phyloP scores from a whole-genome alignment of 2,329 filamentous ascomycete genomes.

The Ophiostoma triangulosporum region DNA sequence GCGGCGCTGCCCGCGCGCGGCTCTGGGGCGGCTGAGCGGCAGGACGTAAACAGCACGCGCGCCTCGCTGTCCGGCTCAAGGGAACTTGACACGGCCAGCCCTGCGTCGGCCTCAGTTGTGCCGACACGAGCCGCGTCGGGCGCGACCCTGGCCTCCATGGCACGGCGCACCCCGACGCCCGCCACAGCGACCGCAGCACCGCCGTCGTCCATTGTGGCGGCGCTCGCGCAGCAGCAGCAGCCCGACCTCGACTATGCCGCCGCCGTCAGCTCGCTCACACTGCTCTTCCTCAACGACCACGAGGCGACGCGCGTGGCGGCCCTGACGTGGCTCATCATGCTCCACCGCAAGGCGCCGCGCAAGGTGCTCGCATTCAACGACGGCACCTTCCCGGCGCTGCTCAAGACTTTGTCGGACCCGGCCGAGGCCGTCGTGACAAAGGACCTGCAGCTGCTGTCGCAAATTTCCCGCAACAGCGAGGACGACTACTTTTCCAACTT shows the following conservation, averaged over 20 bases:
- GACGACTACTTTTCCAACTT: conserved; percentile 97
- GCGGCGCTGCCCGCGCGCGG: not conserved
- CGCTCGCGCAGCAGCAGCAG: conserved; percentile 31
- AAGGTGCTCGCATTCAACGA: conserved; percentile 95
- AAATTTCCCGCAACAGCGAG: conserved; percentile 92
- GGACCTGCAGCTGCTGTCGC: conserved; percentile 82
- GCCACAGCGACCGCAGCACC: conserved; percentile 22
- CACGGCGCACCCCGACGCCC: conserved; percentile 1
- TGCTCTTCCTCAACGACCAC: conserved; percentile 92
- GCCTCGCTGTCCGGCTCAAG: conserved; percentile 39
- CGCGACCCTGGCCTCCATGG: conserved; percentile 30
- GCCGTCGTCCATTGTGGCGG: conserved; percentile 17
- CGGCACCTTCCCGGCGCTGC: conserved; percentile 85
- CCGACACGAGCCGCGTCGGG: conserved; percentile 19
- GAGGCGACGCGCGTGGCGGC: conserved; percentile 91
- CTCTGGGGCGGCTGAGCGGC: conserved; percentile 23
- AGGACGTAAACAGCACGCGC: conserved; percentile 34
- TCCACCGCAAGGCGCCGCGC: conserved; percentile 84
- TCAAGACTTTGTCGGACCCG: conserved; percentile 92
- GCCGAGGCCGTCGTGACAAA: conserved; percentile 92
- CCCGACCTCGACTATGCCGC: conserved; percentile 89
- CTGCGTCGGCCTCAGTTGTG: conserved; percentile 25
- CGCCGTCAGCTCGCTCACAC: conserved; percentile 80
- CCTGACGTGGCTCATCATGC: conserved; percentile 92
- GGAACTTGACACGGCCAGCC: conserved; percentile 39